phyloP scores from a whole-genome alignment of 2,329 filamentous ascomycete genomes.

The Pleoardoris graminearum region DNA sequence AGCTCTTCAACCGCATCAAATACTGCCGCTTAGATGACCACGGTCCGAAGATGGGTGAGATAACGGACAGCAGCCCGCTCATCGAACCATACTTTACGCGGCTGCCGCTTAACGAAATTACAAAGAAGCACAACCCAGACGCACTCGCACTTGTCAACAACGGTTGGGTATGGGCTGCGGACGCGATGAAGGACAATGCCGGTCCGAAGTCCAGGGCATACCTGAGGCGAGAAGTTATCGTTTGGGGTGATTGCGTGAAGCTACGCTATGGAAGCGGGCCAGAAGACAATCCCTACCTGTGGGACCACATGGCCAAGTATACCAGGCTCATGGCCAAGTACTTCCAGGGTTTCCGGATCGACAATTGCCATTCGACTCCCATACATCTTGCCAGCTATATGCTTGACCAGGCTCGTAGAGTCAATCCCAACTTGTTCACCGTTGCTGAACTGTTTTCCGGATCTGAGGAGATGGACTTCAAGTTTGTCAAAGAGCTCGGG shows the following conservation, averaged over 20 bases:
- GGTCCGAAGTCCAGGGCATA: constrained; percentile 90
- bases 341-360: constrained; percentile 93
- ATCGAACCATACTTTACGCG: constrained; percentile 96
- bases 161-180: constrained; percentile 98
- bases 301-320: constrained; percentile 95
- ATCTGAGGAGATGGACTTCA: constrained; percentile 92
- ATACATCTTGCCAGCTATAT: constrained; percentile 93
- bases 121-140: constrained; percentile 73
- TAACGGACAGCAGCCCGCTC: constrained; percentile 75
- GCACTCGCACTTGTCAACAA: constrained; percentile 89
- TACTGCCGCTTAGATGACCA: constrained; percentile 92
- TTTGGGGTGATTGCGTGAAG: constrained; percentile 99
- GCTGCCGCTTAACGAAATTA: constrained; percentile 76
- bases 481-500: constrained; percentile 91
- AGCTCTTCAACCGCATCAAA: constrained; percentile 92
- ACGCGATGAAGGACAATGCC: constrained; percentile 91
- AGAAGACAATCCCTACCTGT: constrained; percentile 87
- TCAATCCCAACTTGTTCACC: constrained; percentile 85
- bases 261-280: constrained; percentile 81
- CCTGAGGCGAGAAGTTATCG: constrained; percentile 91
- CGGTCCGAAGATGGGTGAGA: constrained; percentile 81
- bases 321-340: constrained; percentile 91
- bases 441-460: constrained; percentile 96
- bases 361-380: constrained; percentile 97
- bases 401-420: constrained; percentile 85